Evolutionary conservation across 78 protist genomes (phyloP), one percentile per base, ranked within the genome.

Genomic region (Dictyostelium discoideum): DNA sequence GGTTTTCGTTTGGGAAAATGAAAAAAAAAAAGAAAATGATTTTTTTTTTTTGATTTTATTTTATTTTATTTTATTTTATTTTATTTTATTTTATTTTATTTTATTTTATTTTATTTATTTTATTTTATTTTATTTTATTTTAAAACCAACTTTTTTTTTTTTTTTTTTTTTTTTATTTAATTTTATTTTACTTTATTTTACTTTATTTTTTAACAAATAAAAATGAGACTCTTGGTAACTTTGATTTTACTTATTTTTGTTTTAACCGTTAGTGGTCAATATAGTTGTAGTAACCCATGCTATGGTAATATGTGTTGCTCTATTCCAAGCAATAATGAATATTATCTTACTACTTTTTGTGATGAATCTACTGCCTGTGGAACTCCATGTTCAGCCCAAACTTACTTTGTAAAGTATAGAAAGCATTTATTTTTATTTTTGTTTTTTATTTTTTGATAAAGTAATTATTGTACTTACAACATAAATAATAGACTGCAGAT

Each of bases 301-400:
- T 85, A 85, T 48, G 92, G 92, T 18, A 26, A 85, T 73, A 37
- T 83, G 67, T 46, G 85, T 48, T 46, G 79, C 37, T 73, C 79
- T 2, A 32, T 32, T 73, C 79, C 46, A 40, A 10, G 39, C n/a
- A n/a, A 40, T 22, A 87, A 87, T 37, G 73, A 77, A 87, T 87
- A 87, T 32, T 87, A 87, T 60, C 60, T 87, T 37, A 87, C 93
- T 11, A 60, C 84, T 29, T 86, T 86, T 46, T 86, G 83, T 74
- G 84, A 86, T 32, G 83, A 86, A 54, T 29, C 50, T 2, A 86
- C 92, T 11, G 92, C 92, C 0, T 86, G 92, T n/a, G 92, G 92
- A 8, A 48, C 84, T 5, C 42, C 79, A 9, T 86, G 92, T 26
- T 26, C 40, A 1, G 74, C 92, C 14, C 39, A 76, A 44, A 73